These are phyloP conservation scores for Aspergillus homomorphus DNA, from an alignment of 495 filamentous ascomycete genomes.

Conservation along the genomic window DNA sequence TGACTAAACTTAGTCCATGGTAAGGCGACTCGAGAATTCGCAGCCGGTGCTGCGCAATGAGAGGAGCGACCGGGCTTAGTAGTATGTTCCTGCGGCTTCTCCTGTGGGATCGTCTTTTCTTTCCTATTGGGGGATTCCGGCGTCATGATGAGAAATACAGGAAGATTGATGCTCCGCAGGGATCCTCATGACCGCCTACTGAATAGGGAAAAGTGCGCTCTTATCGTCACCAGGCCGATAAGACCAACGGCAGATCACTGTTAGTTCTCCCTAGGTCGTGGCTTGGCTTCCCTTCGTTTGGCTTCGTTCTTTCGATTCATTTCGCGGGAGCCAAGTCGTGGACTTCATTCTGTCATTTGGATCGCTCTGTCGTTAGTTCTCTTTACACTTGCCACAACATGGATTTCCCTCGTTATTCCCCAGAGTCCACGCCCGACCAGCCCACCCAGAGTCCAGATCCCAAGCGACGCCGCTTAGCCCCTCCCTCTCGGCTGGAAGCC, in stretches of 20 bases:
- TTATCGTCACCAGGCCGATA: constrained; percentile 21
- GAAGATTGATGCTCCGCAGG: constrained; percentile 19
- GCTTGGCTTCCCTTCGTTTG: too few species aligned
- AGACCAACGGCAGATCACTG: constrained; percentile 10
- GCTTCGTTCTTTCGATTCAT: too few species aligned
- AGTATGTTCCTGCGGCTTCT: constrained; percentile 1
- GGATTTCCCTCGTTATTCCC: background rate
- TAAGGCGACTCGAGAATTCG: constrained; percentile 19
- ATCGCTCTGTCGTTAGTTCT: background rate
- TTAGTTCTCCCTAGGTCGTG: background rate
- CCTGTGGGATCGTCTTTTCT: constrained; percentile 9
- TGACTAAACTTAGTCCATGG: constrained; percentile 18
- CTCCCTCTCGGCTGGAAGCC: constrained; percentile 1
- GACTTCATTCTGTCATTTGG: background rate
- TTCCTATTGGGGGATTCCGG: constrained; percentile 33
- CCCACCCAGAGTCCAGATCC: background rate
- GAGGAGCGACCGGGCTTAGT: background rate
- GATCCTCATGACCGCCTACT: constrained; percentile 30
- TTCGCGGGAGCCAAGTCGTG: too few species aligned
- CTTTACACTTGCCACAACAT: background rate
- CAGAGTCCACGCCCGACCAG: background rate
- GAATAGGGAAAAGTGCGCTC: background rate
- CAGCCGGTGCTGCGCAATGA: constrained; percentile 17
- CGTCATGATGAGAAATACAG: constrained; percentile 24
- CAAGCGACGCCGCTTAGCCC: background rate